Evolutionary conservation across 1,284 basidiomycete species (phyloP), one percentile per base, ranked within the genome.

Genomic region (Ceratobasidium sp.): DNA sequence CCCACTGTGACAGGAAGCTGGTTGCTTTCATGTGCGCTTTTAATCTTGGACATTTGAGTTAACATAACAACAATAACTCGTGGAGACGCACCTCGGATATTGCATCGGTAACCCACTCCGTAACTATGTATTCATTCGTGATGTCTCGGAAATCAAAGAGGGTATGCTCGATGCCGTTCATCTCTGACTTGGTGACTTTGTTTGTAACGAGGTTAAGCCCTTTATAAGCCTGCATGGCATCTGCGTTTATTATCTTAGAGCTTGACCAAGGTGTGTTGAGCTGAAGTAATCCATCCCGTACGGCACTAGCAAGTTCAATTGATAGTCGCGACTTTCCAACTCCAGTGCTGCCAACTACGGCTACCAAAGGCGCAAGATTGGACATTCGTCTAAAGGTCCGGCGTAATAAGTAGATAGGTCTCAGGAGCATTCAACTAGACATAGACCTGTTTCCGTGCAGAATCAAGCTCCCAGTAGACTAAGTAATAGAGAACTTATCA

Each of bases 201-300:
- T 99, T 99, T 23, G 98, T 99, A 78, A 98, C 92, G 67, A 98
- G 85, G 80, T 98, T 93, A 78, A 99, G 86, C 0, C 97, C 96
- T n/a, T 85, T 84, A 81, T 99, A 99, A 16, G 96, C 91, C 82
- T 99, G 98, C 96, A 99, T 99, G 11, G 97, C 91, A 82, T 99
- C 98, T 9, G 96, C 94, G 77, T 98, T 98, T 79, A 99, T 91
- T 76, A 98, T 87, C 78, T 90, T 87, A 16, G 90, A 91, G 18
- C 88, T 86, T 18, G 80, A 81, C 85, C 89, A 91, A 52, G 38
- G 32, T 26, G 23, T 32, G 57, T 54, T 14, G 44, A 14, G 13
- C n/a, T 21, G 32, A 35, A 49, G 14, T n/a, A 52, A 32, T 41
- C 35, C 18, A 30, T 67, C 54, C 41, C 28, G 54, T 32, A 91